These are phyloP conservation scores for Citrus sp. DNA, from an alignment of 345 rosid species.

Conservation along the genomic window DNA sequence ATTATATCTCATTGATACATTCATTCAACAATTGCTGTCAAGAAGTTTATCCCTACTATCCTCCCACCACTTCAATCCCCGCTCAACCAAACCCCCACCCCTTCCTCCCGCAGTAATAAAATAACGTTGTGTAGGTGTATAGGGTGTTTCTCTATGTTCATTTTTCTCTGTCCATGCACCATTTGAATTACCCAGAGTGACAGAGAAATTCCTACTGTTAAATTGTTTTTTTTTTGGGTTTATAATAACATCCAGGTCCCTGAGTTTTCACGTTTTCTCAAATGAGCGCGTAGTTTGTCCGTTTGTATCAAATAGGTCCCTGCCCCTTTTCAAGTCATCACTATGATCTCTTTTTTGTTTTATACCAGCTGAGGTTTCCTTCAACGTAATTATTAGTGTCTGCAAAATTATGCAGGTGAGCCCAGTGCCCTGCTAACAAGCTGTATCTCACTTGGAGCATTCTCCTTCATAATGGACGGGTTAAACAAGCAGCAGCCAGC, in stretches of 20 bases:
- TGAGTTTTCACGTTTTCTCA: neutral
- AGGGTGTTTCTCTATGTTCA: neutral
- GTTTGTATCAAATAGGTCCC: neutral
- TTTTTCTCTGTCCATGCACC: neutral
- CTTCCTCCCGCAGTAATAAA: neutral
- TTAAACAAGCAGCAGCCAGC: constrained; percentile 81
- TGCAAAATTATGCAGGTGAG: constrained; percentile 43
- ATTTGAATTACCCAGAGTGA: neutral
- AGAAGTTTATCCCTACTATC: neutral
- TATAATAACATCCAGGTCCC: neutral
- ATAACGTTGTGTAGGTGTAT: neutral
- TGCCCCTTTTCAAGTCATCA: neutral
- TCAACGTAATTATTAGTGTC: neutral
- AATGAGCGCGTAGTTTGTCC: neutral
- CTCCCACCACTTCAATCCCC: neutral
- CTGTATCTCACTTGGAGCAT: constrained; percentile 84
- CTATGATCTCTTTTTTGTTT: neutral
- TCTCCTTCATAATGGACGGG: constrained; percentile 73
- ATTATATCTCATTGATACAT: neutral
- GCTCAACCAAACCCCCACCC: too few relatives aligned
- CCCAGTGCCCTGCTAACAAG: constrained; percentile 71
- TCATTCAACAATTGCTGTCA: neutral
- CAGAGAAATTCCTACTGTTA: neutral
- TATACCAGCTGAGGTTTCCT: neutral
- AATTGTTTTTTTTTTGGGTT: neutral